A percentile compares a stretch with the other conserved stretches of the same genome.
Evolutionary conservation across 2,329 filamentous ascomycete genomes (phyloP).

Genomic region (Whalleya microplaca): DNA sequence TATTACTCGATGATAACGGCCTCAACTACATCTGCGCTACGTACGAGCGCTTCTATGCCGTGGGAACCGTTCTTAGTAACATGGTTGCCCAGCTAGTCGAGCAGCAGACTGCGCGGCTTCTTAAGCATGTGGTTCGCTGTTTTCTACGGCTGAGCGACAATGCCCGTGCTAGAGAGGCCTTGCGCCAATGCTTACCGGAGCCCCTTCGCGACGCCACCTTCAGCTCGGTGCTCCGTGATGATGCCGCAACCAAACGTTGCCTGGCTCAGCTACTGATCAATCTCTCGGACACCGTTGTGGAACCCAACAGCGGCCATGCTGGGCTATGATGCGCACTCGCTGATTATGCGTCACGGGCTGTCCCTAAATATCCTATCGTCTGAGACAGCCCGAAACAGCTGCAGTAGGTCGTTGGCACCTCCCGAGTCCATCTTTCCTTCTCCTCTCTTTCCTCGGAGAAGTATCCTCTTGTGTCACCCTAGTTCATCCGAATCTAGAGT

Average conservation of each 20-base stretch:
- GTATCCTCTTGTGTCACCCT: background rate
- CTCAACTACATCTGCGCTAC: conserved; percentile 98
- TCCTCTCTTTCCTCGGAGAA: background rate
- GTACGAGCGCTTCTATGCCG: conserved; percentile 97
- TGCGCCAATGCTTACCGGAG: conserved; percentile 94
- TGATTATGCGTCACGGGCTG: background rate
- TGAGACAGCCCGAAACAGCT: background rate
- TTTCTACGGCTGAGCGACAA: conserved; percentile 96
- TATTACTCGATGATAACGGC: conserved; percentile 92
- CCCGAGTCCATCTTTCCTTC: background rate
- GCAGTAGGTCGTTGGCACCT: background rate
- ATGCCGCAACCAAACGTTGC: conserved; percentile 96
- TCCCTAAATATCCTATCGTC: background rate
- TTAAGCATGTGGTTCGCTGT: conserved; percentile 97
- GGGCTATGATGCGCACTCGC: conserved; percentile 26
- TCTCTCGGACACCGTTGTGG: conserved; percentile 82
- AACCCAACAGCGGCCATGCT: conserved; percentile 38
- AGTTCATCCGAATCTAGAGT: background rate
- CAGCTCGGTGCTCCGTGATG: conserved; percentile 92
- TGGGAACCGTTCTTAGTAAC: conserved; percentile 95
- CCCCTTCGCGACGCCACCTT: conserved; percentile 99
- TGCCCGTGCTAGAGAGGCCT: conserved; percentile 88
- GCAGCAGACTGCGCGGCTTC: conserved; percentile 90
- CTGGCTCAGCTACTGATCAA: conserved; percentile 97
- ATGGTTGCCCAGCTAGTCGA: conserved; percentile 98